Percentiles rank a stretch among this genome's conserved stretches.
Evolutionary conservation across 73 alveolate species (phyloP).

Genomic region (Paramecium sexaurelia): DNA sequence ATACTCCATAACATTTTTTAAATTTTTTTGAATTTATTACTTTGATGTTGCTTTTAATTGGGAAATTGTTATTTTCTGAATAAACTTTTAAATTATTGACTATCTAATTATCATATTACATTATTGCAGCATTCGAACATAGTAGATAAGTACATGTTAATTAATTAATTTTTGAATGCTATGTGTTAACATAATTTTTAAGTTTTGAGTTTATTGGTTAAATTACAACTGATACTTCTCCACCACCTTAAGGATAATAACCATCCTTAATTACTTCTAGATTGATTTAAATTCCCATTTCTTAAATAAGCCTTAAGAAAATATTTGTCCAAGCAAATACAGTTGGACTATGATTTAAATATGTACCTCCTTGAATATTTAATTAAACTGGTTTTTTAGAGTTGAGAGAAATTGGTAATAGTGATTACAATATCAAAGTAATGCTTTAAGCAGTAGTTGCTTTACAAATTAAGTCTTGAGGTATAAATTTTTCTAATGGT

Average conservation of each 20-base stretch:
- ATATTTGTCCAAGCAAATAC: background rate
- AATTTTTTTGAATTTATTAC: background rate
- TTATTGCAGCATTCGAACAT: background rate
- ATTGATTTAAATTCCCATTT: background rate
- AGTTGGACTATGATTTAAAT: slow-evolving; percentile 32
- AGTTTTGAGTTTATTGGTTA: background rate
- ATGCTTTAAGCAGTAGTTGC: background rate
- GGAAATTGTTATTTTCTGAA: background rate
- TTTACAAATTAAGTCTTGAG: background rate
- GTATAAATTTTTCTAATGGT: background rate
- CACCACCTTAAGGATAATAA: background rate
- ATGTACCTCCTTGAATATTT: slow-evolving; percentile 2
- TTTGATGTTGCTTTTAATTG: background rate
- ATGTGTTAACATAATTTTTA: background rate
- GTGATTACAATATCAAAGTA: background rate
- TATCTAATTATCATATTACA: background rate
- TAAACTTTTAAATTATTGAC: background rate
- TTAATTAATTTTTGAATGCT: background rate
- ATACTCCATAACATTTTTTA: slow-evolving; percentile 20
- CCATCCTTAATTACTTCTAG: background rate
- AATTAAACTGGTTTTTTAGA: background rate
- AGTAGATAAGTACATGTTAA: background rate
- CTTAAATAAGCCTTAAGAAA: background rate
- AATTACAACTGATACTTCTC: background rate
- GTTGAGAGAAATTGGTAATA: background rate